Base-by-base conservation (phyloP, 805 yeast genomes). In the Scheffersomyces coipomensis region DNA sequence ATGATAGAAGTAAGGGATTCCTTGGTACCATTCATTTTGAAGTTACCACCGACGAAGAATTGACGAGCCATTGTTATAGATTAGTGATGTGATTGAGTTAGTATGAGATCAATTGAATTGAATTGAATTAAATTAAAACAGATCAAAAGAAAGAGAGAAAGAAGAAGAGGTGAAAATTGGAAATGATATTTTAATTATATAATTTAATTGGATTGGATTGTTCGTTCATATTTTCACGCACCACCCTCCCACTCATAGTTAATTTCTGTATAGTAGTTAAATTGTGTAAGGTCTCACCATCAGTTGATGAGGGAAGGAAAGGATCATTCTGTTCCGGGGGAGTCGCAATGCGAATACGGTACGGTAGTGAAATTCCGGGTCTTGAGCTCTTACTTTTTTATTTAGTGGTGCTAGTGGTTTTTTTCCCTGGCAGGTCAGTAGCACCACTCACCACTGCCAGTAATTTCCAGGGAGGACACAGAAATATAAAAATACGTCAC, bases 1-100 rank as follows among this genome's bases (percentile, higher is more conserved):
- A 91, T 84, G 62, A 93, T 90, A 54, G 79, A 71, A 66, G 81
- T 79, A 68, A 93, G 86, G 56, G 93, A 85, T 57, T 78, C 79
- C 72, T 83, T 83, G 63, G 95, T 74, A 65, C 99, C 99, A 80
- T 93, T 93, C 88, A 93, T 84, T 74, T 93, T 93, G 81, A 93
- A 91, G 89, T 93, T 93, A 62, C 99, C 99, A 58, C 99, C 99
- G 63, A 93, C 96, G 70, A 93, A 90, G 76, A 91, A 93, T 70
- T 77, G 79, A 73, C 96, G 86, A 66, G 95, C 83, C 95, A 70
- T 70, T 50, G 37, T 67, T n/a, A n/a, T n/a, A n/a, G n/a, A n/a
- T n/a, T n/a, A n/a, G 51, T n/a, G 10, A 13, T 27, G 10, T 27
- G 4, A 27, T 27, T 23, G 13, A 24, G 10, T 31, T 15, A 9